A percentile compares a stretch with the other conserved stretches of the same genome.
Conservation (phyloP, 805 yeast genomes). For the Yarrowia divulgata region DNA sequence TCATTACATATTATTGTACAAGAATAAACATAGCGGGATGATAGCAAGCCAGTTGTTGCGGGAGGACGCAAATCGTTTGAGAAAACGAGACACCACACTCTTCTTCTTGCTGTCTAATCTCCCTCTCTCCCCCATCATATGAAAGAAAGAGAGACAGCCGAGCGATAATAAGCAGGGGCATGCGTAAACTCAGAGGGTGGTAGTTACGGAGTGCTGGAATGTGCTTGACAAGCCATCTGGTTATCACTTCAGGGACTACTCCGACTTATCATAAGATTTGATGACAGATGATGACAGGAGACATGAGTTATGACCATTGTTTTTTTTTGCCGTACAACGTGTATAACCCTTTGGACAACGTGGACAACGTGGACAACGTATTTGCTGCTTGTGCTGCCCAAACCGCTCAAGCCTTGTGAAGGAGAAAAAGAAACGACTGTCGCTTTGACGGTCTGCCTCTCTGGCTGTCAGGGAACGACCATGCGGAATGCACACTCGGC, state of each 20-base stretch:
- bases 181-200: background rate
- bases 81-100: background rate
- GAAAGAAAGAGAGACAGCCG: slow-evolving; percentile 16
- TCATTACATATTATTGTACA: slow-evolving; percentile 2
- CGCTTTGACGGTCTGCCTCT: background rate
- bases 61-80: background rate
- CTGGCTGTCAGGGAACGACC: background rate
- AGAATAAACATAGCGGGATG: background rate
- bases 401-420: background rate
- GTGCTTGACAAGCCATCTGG: too few species aligned
- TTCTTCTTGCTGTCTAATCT: slow-evolving; percentile 1
- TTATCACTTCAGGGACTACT: too few species aligned
- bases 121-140: background rate
- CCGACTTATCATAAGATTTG: background rate
- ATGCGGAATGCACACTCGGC: slow-evolving; percentile 29
- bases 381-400: background rate
- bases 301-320: too few species aligned
- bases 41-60: background rate
- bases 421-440: slow-evolving; percentile 11
- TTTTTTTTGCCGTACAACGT: background rate
- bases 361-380: background rate
- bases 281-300: background rate
- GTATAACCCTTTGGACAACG: background rate
- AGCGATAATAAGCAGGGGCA: slow-evolving; percentile 7
- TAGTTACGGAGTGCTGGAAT: too few species aligned